Evolutionary conservation across 768 basidiomycete species (phyloP).

Genomic region (Saitozyma sp.): DNA sequence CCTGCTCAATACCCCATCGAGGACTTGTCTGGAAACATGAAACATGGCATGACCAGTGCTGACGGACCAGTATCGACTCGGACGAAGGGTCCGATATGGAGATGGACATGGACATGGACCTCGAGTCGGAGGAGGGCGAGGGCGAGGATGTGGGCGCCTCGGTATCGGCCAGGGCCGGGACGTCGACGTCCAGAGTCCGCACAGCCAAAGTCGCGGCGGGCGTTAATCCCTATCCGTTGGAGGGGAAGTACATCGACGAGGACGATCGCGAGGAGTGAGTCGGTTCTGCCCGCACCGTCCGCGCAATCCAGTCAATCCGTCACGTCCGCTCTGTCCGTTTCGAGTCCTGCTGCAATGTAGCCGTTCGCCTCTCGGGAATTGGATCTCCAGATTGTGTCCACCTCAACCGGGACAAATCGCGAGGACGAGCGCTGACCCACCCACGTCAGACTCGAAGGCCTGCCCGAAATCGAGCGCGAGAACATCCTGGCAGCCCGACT

Average conservation of each 20-base stretch:
- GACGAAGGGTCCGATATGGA: conserved; percentile 56
- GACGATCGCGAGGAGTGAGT: conserved; percentile 76
- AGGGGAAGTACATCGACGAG: conserved; percentile 86
- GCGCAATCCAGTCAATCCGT: not conserved
- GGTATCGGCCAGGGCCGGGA: not conserved
- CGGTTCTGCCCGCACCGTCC: not conserved
- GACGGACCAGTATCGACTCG: conserved; percentile 22
- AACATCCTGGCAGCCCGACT: conserved; percentile 74
- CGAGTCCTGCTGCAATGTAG: too few species aligned
- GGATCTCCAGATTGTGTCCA: not conserved
- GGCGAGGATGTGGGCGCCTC: conserved; percentile 35
- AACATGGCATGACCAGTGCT: not conserved
- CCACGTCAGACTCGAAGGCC: conserved; percentile 63
- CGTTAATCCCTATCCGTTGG: conserved; percentile 79
- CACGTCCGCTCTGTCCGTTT: not conserved
- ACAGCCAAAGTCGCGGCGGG: conserved; percentile 52
- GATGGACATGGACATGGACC: conserved; percentile 29
- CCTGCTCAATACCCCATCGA: conserved; percentile 5
- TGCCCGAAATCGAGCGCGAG: conserved; percentile 89
- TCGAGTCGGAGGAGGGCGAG: conserved; percentile 61
- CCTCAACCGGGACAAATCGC: not conserved
- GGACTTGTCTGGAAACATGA: too few species aligned
- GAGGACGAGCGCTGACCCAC: not conserved
- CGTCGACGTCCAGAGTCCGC: conserved; percentile 12
- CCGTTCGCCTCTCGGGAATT: too few species aligned